Conservation (phyloP, 2,329 filamentous ascomycete species). For the Neobulgaria alba region DNA sequence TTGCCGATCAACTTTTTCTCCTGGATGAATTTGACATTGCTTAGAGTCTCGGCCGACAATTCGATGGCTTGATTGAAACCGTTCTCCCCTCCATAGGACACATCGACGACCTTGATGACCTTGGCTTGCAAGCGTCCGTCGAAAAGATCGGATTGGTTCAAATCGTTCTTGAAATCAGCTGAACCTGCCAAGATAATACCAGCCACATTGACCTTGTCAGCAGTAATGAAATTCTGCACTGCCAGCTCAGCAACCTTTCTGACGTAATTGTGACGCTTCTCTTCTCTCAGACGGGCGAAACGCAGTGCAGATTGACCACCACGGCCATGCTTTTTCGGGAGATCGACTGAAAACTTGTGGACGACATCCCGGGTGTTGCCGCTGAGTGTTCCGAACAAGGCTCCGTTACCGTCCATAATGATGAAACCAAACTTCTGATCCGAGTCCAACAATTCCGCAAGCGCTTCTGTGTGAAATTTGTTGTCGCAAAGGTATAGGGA, state of each 20-base stretch:
- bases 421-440: slow-evolving; percentile 99
- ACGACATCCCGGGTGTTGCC: slow-evolving; percentile 95
- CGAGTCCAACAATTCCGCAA: slow-evolving; percentile 94
- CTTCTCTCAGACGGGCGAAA: slow-evolving; percentile 98
- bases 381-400: slow-evolving; percentile 91
- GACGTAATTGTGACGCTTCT: slow-evolving; percentile 99
- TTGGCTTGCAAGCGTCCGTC: slow-evolving; percentile 84
- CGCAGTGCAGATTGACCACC: slow-evolving; percentile 98
- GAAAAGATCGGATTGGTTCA: slow-evolving; percentile 96
- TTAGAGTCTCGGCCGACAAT: slow-evolving; percentile 84
- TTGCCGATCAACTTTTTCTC: slow-evolving; percentile 99
- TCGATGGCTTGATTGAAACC: slow-evolving; percentile 99
- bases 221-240: slow-evolving; percentile 97
- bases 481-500: slow-evolving; percentile 99
- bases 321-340: slow-evolving; percentile 99
- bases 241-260: slow-evolving; percentile 97
- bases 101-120: slow-evolving; percentile 99
- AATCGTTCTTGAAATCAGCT: slow-evolving; percentile 98
- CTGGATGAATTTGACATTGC: slow-evolving; percentile 99
- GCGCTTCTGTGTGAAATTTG: slow-evolving; percentile 97
- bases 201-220: slow-evolving; percentile 96
- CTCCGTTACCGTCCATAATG: slow-evolving; percentile 98
- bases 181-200: slow-evolving; percentile 93
- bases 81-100: slow-evolving; percentile 98
- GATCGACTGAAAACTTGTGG: slow-evolving; percentile 97